These are phyloP conservation scores for Melanogaster broomeanus DNA, from an alignment of 768 basidiomycete genomes.

Conservation along the genomic window DNA sequence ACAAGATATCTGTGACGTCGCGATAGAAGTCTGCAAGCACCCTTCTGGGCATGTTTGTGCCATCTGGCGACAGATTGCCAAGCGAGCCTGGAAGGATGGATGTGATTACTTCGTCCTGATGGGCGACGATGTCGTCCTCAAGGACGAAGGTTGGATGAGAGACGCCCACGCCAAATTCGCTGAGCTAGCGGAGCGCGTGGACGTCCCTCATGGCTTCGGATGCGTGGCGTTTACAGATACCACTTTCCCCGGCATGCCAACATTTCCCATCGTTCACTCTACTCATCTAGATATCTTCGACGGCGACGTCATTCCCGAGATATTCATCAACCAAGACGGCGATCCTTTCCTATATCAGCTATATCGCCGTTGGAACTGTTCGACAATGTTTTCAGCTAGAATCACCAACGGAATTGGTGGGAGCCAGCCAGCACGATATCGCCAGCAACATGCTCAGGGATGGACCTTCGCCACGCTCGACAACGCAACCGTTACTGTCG, in stretches of 20 bases:
- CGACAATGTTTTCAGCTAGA: conserved; percentile 43
- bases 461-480: conserved; percentile 55
- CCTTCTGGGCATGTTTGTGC: conserved; percentile 51
- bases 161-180: conserved; percentile 41
- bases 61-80: conserved; percentile 55
- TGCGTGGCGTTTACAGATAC: conserved; percentile 59
- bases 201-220: conserved; percentile 49
- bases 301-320: conserved; percentile 49
- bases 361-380: conserved; percentile 57
- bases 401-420: conserved; percentile 51
- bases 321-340: conserved; percentile 60
- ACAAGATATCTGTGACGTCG: conserved; percentile 39
- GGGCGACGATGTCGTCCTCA: conserved; percentile 55
- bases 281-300: conserved; percentile 57
- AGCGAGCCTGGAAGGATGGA: conserved; percentile 45
- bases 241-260: conserved; percentile 61
- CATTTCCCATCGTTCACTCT: conserved; percentile 58
- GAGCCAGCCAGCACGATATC: conserved; percentile 45
- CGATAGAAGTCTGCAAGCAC: conserved; percentile 36
- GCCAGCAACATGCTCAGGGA: conserved; percentile 40
- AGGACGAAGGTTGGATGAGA: conserved; percentile 55
- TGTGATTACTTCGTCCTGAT: conserved; percentile 55
- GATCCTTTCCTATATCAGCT: conserved; percentile 61
- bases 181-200: conserved; percentile 28
- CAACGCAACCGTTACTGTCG: conserved; percentile 37